Percentiles rank a stretch among this genome's conserved stretches.
These are phyloP conservation scores for Gyrodon lividus DNA, from an alignment of 768 basidiomycete genomes.

Conservation along the genomic window DNA sequence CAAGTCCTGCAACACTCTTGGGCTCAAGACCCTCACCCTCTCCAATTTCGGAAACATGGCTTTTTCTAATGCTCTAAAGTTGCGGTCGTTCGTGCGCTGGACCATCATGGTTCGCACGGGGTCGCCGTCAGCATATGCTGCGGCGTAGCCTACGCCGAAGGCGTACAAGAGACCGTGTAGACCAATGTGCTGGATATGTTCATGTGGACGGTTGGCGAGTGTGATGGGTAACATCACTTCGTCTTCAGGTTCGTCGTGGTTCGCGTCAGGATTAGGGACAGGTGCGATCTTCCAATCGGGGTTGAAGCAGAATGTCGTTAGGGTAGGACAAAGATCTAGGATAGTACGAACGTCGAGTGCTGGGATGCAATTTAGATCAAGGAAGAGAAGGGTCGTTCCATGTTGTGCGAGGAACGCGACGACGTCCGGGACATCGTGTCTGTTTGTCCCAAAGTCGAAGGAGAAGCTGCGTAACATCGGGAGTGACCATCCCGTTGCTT, in stretches of 20 bases:
- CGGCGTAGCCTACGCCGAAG: constrained; percentile 62
- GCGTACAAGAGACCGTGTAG: constrained; percentile 68
- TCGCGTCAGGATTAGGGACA: constrained; percentile 8
- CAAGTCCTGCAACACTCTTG: constrained; percentile 53
- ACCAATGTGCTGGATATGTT: constrained; percentile 58
- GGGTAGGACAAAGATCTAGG: constrained; percentile 61
- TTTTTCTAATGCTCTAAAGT: constrained; percentile 51
- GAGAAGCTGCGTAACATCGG: constrained; percentile 59
- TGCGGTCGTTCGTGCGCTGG: constrained; percentile 63
- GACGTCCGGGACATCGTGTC: constrained; percentile 55
- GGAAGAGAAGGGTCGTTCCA: constrained; percentile 55
- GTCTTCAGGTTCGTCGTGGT: constrained; percentile 23
- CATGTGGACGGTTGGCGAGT: constrained; percentile 53
- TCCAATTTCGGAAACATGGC: constrained; percentile 60
- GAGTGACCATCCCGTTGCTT: constrained; percentile 64
- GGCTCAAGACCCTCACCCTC: constrained; percentile 57
- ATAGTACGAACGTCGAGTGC: constrained; percentile 55
- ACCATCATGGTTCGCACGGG: constrained; percentile 45
- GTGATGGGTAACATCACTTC: constrained; percentile 33
- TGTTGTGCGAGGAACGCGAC: constrained; percentile 58
- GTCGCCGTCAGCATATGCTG: constrained; percentile 39
- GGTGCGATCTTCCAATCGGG: constrained; percentile 64
- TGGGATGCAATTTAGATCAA: constrained; percentile 64
- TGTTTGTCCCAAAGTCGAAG: constrained; percentile 43
- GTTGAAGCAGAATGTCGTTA: constrained; percentile 69